These are phyloP conservation scores for Albizia julibrissin DNA, from an alignment of 306 rosid species.

Conservation along the genomic window DNA sequence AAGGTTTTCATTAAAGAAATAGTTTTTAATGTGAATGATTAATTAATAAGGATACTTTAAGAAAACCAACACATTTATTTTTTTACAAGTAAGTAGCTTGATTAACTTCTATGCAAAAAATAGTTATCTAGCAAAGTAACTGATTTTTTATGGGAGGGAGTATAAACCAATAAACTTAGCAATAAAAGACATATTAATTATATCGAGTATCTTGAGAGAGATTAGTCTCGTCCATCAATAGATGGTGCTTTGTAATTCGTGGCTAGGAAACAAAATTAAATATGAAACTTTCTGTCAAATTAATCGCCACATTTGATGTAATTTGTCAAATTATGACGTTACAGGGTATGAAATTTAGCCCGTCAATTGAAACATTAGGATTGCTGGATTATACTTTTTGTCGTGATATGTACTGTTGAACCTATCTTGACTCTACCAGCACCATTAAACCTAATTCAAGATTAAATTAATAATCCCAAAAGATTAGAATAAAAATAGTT, in stretches of 20 bases:
- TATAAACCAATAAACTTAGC: not conserved
- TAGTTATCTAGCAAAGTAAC: too few species aligned
- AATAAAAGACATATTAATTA: not conserved
- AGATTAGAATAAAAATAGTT: not conserved
- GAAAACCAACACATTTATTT: too few species aligned
- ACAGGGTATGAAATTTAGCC: not conserved
- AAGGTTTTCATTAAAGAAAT: too few species aligned
- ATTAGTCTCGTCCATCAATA: not conserved
- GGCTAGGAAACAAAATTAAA: not conserved
- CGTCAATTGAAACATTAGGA: not conserved
- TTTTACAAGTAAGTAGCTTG: too few species aligned
- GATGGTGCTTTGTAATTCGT: not conserved
- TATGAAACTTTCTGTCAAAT: not conserved
- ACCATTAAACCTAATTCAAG: not conserved
- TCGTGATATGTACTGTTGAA: not conserved
- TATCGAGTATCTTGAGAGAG: not conserved
- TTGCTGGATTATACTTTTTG: not conserved
- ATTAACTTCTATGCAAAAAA: too few species aligned
- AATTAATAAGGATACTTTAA: too few species aligned
- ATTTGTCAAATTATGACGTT: not conserved
- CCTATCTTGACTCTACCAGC: not conserved
- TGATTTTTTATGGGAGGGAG: too few species aligned
- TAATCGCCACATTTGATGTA: not conserved
- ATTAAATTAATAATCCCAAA: not conserved
- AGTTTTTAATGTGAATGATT: too few species aligned